These are phyloP conservation scores for Clitoria ternatea DNA, from an alignment of 306 rosid genomes.

Conservation along the genomic window DNA sequence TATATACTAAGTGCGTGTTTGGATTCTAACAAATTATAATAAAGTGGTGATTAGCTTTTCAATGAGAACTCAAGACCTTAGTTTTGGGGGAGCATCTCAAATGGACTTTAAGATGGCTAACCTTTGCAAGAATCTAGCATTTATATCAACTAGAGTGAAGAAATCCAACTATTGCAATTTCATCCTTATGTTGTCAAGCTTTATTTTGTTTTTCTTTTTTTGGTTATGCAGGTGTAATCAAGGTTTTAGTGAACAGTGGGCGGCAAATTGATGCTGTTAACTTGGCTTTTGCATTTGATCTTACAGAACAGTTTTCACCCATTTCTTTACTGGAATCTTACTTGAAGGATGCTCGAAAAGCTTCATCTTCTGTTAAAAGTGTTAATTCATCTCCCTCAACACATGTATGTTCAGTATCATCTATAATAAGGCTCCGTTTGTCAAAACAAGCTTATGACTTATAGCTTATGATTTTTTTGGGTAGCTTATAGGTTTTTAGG, in stretches of 20 bases:
- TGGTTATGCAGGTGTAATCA: slow-evolving; percentile 72
- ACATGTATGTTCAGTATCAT: slow-evolving; percentile 47
- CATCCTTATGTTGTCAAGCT: slow-evolving; percentile 16
- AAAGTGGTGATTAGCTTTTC: neutral
- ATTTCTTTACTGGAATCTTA: slow-evolving; percentile 83
- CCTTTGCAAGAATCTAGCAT: slow-evolving; percentile 15
- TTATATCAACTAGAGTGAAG: slow-evolving; percentile 13
- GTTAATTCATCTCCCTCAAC: slow-evolving; percentile 70
- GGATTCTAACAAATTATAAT: neutral
- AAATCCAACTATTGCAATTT: slow-evolving; percentile 6
- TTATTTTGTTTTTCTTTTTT: slow-evolving; percentile 4
- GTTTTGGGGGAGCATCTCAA: neutral
- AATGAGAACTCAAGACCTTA: neutral
- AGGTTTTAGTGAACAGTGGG: slow-evolving; percentile 76
- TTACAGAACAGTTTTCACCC: slow-evolving; percentile 70
- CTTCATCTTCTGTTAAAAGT: slow-evolving; percentile 64
- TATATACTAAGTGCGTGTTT: neutral
- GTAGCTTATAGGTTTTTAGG: too few relatives aligned
- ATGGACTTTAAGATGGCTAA: neutral
- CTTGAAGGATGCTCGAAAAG: slow-evolving; percentile 86
- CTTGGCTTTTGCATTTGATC: slow-evolving; percentile 88
- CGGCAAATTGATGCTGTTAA: slow-evolving; percentile 96
- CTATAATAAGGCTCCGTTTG: neutral
- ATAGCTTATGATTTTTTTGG: slow-evolving; percentile 8
- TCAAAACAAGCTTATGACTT: too few relatives aligned